Base-by-base conservation (phyloP, 208 protist genomes). In the Herpetomonas tarakana region DNA sequence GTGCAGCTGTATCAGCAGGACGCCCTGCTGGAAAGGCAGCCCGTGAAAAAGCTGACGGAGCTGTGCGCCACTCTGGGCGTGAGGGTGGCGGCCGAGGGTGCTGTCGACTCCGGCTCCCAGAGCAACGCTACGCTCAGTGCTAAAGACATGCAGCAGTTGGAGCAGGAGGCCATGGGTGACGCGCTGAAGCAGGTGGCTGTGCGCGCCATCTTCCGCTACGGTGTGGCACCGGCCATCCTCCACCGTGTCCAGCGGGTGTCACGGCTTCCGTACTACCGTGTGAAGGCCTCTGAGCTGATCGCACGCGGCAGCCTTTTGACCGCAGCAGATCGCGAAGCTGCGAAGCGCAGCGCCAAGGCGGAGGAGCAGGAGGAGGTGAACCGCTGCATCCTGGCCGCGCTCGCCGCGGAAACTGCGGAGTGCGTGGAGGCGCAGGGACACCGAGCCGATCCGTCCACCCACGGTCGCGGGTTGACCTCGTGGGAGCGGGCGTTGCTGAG, bases 241-340 rank as follows among this genome's bases (percentile, higher is more conserved):
- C 85, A 94, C 51, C 82, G 88, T 38, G 65, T 89, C 1, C 44
- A 62, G 50, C 66, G 78, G 26, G 71, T 94, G 39, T 92, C 85
- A n/a, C 71, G 71, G 21, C 62, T 90, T 24, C 69, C 78, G 25
- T 94, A 92, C 71, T 65, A 73, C 24, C 77, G 62, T 12, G 25
- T 81, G n/a, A 69, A 71, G 3, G 66, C 61, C 0, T 64, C 68
- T 3, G 77, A 88, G 41, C 38, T 83, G 25, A 18, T 82, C 22
- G 60, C 30, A 2, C 31, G 24, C 22, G 45, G 2, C 26, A 11
- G 3, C 2, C 52, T 77, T n/a, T 63, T 92, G 26, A 86, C 69
- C 2, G 68, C 51, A 9, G 60, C 71, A 9, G 71, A 84, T 14
- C 49, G 81, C 7, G 63, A 76, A 50, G 62, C 71, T 35, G 71